These are phyloP conservation scores for Xylaria hypoxylon DNA, from an alignment of 2,329 filamentous ascomycete genomes.

Conservation along the genomic window DNA sequence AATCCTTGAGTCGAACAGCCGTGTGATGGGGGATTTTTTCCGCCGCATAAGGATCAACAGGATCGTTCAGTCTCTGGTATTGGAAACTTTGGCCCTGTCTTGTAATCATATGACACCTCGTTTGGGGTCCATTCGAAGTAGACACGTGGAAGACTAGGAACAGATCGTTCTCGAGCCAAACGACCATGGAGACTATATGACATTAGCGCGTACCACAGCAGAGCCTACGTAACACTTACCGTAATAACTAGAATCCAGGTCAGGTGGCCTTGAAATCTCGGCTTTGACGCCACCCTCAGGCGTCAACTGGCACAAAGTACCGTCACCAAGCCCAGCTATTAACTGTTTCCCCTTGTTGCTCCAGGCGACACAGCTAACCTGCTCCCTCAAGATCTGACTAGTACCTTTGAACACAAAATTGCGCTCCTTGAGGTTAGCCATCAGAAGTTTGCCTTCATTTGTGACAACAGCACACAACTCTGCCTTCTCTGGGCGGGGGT, in stretches of 20 bases:
- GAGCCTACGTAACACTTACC: constrained; percentile 61
- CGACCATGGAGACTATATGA: constrained; percentile 76
- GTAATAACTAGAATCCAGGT: constrained; percentile 71
- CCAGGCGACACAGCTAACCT: constrained; percentile 89
- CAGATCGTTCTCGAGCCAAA: constrained; percentile 89
- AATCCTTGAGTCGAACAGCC: constrained; percentile 80
- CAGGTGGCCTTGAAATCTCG: constrained; percentile 80
- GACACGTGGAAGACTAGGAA: constrained; percentile 86
- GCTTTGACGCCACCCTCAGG: constrained; percentile 82
- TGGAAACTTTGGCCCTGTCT: constrained; percentile 73
- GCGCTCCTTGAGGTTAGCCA: constrained; percentile 81
- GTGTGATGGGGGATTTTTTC: constrained; percentile 80
- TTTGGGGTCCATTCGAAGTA: constrained; percentile 69
- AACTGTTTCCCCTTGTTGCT: constrained; percentile 94
- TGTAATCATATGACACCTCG: constrained; percentile 83
- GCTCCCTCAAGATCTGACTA: constrained; percentile 73
- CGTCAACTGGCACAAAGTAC: constrained; percentile 84
- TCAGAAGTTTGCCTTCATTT: constrained; percentile 80
- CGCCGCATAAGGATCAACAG: constrained; percentile 77
- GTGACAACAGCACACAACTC: constrained; percentile 86
- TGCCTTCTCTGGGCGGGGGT: constrained; percentile 78
- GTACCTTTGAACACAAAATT: constrained; percentile 67
- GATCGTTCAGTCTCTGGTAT: constrained; percentile 79
- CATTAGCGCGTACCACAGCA: constrained; percentile 37
- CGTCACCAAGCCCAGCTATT: constrained; percentile 85